These are phyloP conservation scores for Ambrosia artemisiifolia DNA, from an alignment of 129 eudicot species.

Conservation along the genomic window DNA sequence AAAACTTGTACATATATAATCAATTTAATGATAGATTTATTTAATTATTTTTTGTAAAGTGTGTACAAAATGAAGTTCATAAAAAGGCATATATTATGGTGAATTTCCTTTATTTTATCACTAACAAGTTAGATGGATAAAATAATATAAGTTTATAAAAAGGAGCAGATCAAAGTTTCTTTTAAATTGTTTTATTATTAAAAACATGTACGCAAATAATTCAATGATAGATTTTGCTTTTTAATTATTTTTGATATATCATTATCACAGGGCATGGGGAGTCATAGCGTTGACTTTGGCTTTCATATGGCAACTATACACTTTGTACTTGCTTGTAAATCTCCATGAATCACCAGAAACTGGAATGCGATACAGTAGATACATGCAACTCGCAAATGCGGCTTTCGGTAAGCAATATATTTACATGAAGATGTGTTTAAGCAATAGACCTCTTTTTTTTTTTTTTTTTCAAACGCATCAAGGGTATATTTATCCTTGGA, in stretches of 20 bases:
- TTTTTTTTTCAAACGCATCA: no score
- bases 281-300: conserved; percentile 56
- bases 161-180: not conserved
- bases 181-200: not conserved
- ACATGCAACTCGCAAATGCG: conserved; percentile 66
- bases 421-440: not conserved
- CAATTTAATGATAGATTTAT: not conserved
- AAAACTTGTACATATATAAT: not conserved
- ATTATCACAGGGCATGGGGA: conserved; percentile 66
- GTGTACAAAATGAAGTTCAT: no score
- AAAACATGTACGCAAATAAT: not conserved
- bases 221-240: not conserved
- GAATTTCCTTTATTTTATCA: no score
- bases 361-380: conserved; percentile 79
- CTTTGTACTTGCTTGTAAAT: conserved; percentile 71
- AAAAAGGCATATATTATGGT: no score
- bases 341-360: conserved; percentile 72
- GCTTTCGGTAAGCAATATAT: conserved; percentile 54
- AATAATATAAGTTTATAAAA: no score
- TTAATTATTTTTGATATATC: not conserved
- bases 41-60: no score
- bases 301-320: conserved; percentile 91
- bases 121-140: no score
- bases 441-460: no score
- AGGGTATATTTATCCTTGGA: no score